Evolutionary conservation across 2,329 filamentous ascomycete genomes (phyloP).

Genomic region (Ceratocystis lukuohia): DNA sequence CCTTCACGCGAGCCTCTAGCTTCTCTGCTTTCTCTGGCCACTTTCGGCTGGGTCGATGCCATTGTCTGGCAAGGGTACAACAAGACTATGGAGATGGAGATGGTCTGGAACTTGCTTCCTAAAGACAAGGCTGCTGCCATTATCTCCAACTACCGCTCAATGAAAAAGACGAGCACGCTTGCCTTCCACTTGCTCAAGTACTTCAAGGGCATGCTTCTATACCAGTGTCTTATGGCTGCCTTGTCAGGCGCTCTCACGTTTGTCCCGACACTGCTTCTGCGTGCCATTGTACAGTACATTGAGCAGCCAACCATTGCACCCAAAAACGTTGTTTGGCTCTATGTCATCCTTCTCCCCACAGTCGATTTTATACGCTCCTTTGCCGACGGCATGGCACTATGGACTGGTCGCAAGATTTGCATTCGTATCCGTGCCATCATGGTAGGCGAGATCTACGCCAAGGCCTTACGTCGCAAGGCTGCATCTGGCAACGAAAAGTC

Average conservation of each 20-base stretch:
- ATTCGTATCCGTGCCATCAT: slow-evolving; percentile 88
- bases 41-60: slow-evolving; percentile 81
- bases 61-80: slow-evolving; percentile 84
- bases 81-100: slow-evolving; percentile 64
- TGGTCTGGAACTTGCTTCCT: slow-evolving; percentile 84
- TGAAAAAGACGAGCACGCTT: slow-evolving; percentile 68
- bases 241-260: slow-evolving; percentile 77
- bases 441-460: slow-evolving; percentile 93
- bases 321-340: slow-evolving; percentile 84
- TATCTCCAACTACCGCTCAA: slow-evolving; percentile 67
- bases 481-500: slow-evolving; percentile 63
- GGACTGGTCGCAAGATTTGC: slow-evolving; percentile 88
- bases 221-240: slow-evolving; percentile 69
- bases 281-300: slow-evolving; percentile 87
- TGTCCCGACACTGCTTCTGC: slow-evolving; percentile 77
- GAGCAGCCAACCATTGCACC: slow-evolving; percentile 66
- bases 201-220: slow-evolving; percentile 62
- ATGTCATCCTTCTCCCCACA: slow-evolving; percentile 77
- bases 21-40: slow-evolving; percentile 74
- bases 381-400: slow-evolving; percentile 73
- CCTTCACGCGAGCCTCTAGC: slow-evolving; percentile 78
- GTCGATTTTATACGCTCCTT: slow-evolving; percentile 72
- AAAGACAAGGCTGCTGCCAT: slow-evolving; percentile 77
- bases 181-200: slow-evolving; percentile 71
- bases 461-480: slow-evolving; percentile 82